Evolutionary conservation across 2,329 filamentous ascomycete species (phyloP), one percentile per base, ranked within the genome.

Genomic region (Colletotrichum euphorbiae): DNA sequence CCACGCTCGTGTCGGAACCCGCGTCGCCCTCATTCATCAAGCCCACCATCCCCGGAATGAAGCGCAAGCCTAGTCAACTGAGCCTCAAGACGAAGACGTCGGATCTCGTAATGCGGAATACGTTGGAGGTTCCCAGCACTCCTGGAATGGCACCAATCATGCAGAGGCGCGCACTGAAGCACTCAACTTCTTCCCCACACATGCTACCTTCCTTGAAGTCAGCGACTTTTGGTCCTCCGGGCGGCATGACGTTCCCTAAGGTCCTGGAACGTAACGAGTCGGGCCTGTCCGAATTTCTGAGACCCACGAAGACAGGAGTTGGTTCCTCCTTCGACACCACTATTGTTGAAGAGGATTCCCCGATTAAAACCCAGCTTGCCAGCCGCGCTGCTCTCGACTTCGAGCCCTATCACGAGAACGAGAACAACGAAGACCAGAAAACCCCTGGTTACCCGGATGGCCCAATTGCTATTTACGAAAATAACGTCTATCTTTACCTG

Each of bases 361-460:
- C 87, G 3, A 89, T 90, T 57, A 83, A 82, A 68, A 82, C 87
- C 4, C 89, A 91, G 73, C 82, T 90, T 72, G 87, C 89, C n/a
- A 88, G 85, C 67, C 82, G 87, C 62, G 82, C 82, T 8, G 84
- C 83, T 11, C 85, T 87, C 73, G 86, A 88, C 58, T 83, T 85
- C 21, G 89, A 91, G 73, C 85, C 87, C 4, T 89, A 84, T 71
- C 89, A 83, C 57, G 89, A 91, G 69, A 87, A 87, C n/a, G 88
- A 90, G 73, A 90, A 91, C 71, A 91, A 91, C 73, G 91, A 93
- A 76, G 91, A 93, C 73, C 89, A 92, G 66, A 94, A 94, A 80
- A 91, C 91, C 0, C 92, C 92, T 15, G 91, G 91, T 1, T 97
- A 97, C 75, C 93, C 93, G 0, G 87, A 93, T 71, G 93, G 93